Percentiles rank a stretch among this genome's conserved stretches.
Conservation (phyloP, 1,284 basidiomycete species). For the Cutaneotrichosporon mucoides region DNA sequence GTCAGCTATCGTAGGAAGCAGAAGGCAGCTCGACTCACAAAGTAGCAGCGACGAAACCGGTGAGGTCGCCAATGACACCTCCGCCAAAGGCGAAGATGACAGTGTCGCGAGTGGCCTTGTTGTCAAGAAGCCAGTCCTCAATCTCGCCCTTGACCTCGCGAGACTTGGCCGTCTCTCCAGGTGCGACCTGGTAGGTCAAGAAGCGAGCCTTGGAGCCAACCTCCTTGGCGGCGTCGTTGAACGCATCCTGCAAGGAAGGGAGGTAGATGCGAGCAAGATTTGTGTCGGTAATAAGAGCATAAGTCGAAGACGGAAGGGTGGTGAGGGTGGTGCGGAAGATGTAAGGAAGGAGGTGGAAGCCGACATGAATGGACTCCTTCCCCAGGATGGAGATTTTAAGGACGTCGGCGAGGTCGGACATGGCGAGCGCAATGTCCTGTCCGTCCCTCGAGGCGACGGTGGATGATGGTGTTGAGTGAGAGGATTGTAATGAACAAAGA, state of each 20-base stretch:
- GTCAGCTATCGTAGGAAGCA: neutral
- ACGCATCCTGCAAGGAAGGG: conserved; percentile 61
- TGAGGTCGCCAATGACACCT: conserved; percentile 92
- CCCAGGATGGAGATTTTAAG: conserved; percentile 75
- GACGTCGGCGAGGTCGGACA: conserved; percentile 41
- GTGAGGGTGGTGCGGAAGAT: conserved; percentile 73
- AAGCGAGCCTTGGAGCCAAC: conserved; percentile 58
- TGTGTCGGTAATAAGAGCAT: conserved; percentile 89
- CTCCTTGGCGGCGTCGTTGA: conserved; percentile 54
- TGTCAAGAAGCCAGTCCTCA: conserved; percentile 86
- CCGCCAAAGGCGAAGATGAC: conserved; percentile 92
- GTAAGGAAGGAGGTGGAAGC: conserved; percentile 83
- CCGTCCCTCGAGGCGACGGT: neutral
- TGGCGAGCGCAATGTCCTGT: conserved; percentile 9
- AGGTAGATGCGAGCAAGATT: conserved; percentile 80
- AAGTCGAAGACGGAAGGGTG: conserved; percentile 76
- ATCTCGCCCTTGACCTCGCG: conserved; percentile 87
- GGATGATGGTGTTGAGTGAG: neutral
- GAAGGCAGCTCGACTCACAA: conserved; percentile 61
- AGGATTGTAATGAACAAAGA: neutral
- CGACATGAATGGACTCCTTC: conserved; percentile 82
- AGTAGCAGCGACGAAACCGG: conserved; percentile 96
- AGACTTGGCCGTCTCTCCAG: conserved; percentile 90
- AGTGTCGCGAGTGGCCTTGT: conserved; percentile 88
- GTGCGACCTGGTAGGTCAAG: conserved; percentile 72